Base-by-base conservation (phyloP, 1,139 yeast genomes). In the Yamadazyma diddensiae region DNA sequence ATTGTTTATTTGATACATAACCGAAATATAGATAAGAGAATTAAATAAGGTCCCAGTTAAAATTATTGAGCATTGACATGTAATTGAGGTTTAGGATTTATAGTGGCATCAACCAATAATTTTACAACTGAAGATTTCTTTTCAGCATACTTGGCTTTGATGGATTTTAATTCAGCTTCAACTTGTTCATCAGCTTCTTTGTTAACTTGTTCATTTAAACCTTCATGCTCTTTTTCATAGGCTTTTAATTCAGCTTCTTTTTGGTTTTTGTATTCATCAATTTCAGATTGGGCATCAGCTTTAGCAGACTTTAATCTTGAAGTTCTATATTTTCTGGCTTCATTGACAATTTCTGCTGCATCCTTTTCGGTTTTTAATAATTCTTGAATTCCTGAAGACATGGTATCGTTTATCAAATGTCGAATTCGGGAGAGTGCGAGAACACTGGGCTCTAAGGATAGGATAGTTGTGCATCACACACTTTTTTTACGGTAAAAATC, bases 271-370 rank as follows among this genome's bases (percentile, higher is more conserved):
- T 92, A 92, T 37, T 79, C 82, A 45, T 82, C 87, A 52, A 92
- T 86, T 62, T 92, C 98, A 39, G 74, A 67, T 47, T 88, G 83
- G 24, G 98, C 97, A 57, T 92, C 97, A 26, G 82, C 69, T 70
- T 88, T 90, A 35, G 97, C 97, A 28, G 94, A 88, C 76, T 92
- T 92, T 60, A 92, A 73, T 50, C 94, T 84, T 54, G 77, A 79
- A 27, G 94, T 77, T 62, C 96, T 87, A 70, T 81, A 81, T 49
- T 78, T 71, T 69, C 95, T 84, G 22, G 98, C 96, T 56, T 82
- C 83, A 49, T 88, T 77, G 45, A 92, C 97, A 46, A 90, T 85
- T 52, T 82, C 94, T 48, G 94, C 97, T 15, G 98, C 98, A 53
- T 87, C 94, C 65, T 85, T 87, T 68, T 92, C 98, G 37, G 97